These are phyloP conservation scores for Microthyrium microscopicum DNA, from an alignment of 2,329 filamentous ascomycete species.

Conservation along the genomic window DNA sequence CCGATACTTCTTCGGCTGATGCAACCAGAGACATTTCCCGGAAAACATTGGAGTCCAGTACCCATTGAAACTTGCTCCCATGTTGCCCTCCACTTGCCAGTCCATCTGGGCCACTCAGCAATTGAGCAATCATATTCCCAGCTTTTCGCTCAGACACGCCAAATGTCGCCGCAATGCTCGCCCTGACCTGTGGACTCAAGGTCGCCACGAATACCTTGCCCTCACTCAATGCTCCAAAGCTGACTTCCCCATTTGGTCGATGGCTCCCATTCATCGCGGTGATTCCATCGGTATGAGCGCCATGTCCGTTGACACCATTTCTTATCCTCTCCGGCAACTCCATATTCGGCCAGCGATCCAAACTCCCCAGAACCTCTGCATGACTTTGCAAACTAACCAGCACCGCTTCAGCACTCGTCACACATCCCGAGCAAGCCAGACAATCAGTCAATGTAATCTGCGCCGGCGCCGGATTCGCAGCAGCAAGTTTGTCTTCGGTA, in stretches of 20 bases:
- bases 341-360: slow-evolving; percentile 46
- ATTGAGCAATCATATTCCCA: slow-evolving; percentile 64
- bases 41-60: slow-evolving; percentile 75
- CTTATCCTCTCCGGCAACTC: slow-evolving; percentile 15
- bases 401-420: slow-evolving; percentile 95
- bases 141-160: slow-evolving; percentile 57
- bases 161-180: slow-evolving; percentile 74
- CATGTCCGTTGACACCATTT: slow-evolving; percentile 12
- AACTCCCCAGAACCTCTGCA: slow-evolving; percentile 66
- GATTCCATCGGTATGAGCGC: background rate
- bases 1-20: slow-evolving; percentile 29
- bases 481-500: slow-evolving; percentile 61
- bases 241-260: background rate
- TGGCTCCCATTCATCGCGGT: background rate
- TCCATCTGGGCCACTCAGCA: slow-evolving; percentile 55
- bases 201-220: slow-evolving; percentile 77
- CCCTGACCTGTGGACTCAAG: slow-evolving; percentile 78
- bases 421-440: slow-evolving; percentile 90
- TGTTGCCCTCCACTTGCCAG: slow-evolving; percentile 53
- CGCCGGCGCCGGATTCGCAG: slow-evolving; percentile 47
- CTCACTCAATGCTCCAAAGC: slow-evolving; percentile 23
- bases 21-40: slow-evolving; percentile 66
- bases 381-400: slow-evolving; percentile 90
- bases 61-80: slow-evolving; percentile 69
- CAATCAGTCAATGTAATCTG: slow-evolving; percentile 95